Base-by-base conservation (phyloP, 208 protist species). In the Naegleria lovaniensis region DNA sequence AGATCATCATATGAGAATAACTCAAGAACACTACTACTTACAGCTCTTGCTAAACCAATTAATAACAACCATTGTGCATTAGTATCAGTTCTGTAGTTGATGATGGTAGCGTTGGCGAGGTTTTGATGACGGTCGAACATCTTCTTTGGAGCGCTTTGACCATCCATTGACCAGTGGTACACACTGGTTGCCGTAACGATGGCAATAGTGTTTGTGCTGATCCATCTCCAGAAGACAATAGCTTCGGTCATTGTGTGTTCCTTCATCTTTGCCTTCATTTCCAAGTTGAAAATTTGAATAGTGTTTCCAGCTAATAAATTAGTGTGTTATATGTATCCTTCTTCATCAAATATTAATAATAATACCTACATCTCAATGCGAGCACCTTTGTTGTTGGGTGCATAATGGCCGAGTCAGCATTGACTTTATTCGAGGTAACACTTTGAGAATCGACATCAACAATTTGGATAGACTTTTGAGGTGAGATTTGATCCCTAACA, bases 231-330 rank as follows among this genome's bases (percentile, higher is more conserved):
- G 93, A 97, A 99, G 15, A 97, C 95, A 0, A 99, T 96, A 85
- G 96, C 95, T 90, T 99, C 98, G 11, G 5, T 85, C 91, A 99
- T 98, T 29, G 94, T 92, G 84, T 93, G 92, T 59, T 95, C 96
- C 94, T 99, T 99, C 85, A 99, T 95, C 86, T 98, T 97, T n/a
- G 94, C 94, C 88, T 97, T 97, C 91, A 98, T 95, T 40, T 99
- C 98, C 89, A 99, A 94, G 93, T 99, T 98, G 93, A 99, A 99
- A 91, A 99, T 97, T 94, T 99, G 98, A n/a, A 99, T 89, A 90
- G 96, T 97, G 55, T 96, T 96, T 40, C 7, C 43, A 43, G 51
- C 48, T 83, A 41, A 15, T 40, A 90, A 91, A 91, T 16, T 38
- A 22, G 90, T n/a, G 59, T 76, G 5, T 85, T 52, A 59, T 29